Conservation (phyloP, 129 eudicot genomes). For the Deinandra increscens region DNA sequence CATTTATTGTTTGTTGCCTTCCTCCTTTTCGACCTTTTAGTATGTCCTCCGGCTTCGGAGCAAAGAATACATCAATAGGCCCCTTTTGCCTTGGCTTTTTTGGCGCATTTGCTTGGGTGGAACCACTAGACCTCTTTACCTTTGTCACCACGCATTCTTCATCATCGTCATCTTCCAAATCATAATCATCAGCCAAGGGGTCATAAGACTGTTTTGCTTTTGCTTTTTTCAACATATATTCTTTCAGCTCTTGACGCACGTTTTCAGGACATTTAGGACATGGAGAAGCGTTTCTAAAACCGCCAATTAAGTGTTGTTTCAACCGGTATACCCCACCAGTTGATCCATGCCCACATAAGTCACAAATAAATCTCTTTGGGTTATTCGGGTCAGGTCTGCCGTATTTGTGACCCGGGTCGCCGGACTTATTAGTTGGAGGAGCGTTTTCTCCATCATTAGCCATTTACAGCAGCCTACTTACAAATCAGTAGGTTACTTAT, state of each 20-base stretch:
- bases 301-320: neutral
- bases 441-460: too few relatives aligned
- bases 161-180: neutral
- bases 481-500: too few relatives aligned
- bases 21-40: neutral
- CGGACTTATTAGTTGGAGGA: too few relatives aligned
- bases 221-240: neutral
- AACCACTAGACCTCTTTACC: neutral
- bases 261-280: neutral
- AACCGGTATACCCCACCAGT: too few relatives aligned
- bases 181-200: neutral
- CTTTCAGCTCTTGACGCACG: neutral
- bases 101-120: neutral
- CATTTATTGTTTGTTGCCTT: neutral
- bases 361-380: too few relatives aligned
- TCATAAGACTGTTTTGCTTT: neutral
- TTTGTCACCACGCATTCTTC: neutral
- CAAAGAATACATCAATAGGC: neutral
- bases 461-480: too few relatives aligned
- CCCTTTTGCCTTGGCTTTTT: neutral
- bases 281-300: too few relatives aligned
- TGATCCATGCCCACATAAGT: too few relatives aligned
- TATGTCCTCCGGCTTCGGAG: neutral
- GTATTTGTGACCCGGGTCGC: too few relatives aligned
- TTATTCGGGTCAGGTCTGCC: too few relatives aligned